A percentile compares a stretch with the other conserved stretches of the same genome.
These are phyloP conservation scores for Vanderwaltozyma verrucispora DNA, from an alignment of 805 yeast genomes.

Conservation along the genomic window DNA sequence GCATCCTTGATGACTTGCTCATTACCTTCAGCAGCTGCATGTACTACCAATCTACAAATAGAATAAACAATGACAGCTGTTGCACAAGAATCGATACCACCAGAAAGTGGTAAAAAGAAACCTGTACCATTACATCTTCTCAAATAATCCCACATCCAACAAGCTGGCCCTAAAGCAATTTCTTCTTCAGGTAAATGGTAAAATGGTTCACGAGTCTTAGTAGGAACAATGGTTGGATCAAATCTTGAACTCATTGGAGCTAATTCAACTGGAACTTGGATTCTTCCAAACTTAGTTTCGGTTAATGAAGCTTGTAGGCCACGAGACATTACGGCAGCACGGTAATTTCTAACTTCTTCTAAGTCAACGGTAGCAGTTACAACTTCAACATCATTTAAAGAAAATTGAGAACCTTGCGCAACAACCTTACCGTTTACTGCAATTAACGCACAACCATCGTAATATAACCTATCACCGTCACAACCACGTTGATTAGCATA, in stretches of 20 bases:
- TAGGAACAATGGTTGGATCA: slow-evolving; percentile 51
- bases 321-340: slow-evolving; percentile 61
- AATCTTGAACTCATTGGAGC: slow-evolving; percentile 52
- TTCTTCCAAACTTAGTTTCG: slow-evolving; percentile 35
- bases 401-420: slow-evolving; percentile 90
- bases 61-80: slow-evolving; percentile 90
- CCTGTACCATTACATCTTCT: slow-evolving; percentile 89
- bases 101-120: slow-evolving; percentile 84
- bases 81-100: slow-evolving; percentile 98
- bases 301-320: slow-evolving; percentile 50
- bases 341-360: slow-evolving; percentile 79
- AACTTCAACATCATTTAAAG: slow-evolving; percentile 87
- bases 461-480: slow-evolving; percentile 94
- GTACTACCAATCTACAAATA: slow-evolving; percentile 80
- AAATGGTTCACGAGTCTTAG: slow-evolving; percentile 38
- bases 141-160: slow-evolving; percentile 98
- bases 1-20: slow-evolving; percentile 70
- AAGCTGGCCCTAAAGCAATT: slow-evolving; percentile 96
- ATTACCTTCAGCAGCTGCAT: slow-evolving; percentile 60
- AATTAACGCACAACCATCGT: slow-evolving; percentile 95
- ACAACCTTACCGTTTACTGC: slow-evolving; percentile 85
- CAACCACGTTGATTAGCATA: slow-evolving; percentile 96
- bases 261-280: slow-evolving; percentile 54
- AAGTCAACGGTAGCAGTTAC: slow-evolving; percentile 90
- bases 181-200: slow-evolving; percentile 89